phyloP scores from a whole-genome alignment of 129 eudicot species.

The Flaveria ramosissima region DNA sequence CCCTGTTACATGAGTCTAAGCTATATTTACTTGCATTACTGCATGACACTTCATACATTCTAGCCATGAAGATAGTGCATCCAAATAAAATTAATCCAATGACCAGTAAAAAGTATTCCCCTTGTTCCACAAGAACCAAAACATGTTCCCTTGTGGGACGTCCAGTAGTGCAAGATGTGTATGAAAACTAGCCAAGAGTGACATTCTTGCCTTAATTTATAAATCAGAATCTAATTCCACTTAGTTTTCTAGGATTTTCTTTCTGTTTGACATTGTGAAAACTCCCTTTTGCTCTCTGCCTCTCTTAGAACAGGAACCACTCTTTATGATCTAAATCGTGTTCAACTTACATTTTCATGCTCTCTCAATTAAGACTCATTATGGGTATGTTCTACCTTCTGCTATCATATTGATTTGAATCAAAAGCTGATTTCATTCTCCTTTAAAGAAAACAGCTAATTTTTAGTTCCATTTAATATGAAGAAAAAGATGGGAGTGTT shows the following conservation, averaged over 20 bases:
- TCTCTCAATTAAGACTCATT: background rate
- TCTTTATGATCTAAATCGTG: slow-evolving; percentile 8
- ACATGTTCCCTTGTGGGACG: slow-evolving; percentile 12
- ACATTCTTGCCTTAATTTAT: background rate
- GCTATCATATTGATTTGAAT: background rate
- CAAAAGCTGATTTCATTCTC: background rate
- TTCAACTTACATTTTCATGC: slow-evolving; percentile 22
- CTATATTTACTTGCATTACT: slow-evolving; percentile 18
- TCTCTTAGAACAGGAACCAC: background rate
- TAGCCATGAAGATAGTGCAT: background rate
- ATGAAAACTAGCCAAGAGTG: background rate
- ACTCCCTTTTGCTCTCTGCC: background rate
- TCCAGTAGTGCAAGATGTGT: slow-evolving; percentile 9
- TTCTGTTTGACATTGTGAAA: slow-evolving; percentile 12
- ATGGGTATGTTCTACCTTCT: background rate
- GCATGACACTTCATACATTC: slow-evolving; percentile 8
- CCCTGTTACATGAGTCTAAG: slow-evolving; percentile 13
- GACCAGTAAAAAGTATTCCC: background rate
- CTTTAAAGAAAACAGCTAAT: background rate
- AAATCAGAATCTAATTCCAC: background rate
- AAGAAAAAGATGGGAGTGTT: background rate
- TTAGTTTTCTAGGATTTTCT: slow-evolving; percentile 12
- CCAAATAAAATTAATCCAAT: background rate
- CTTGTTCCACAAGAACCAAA: background rate
- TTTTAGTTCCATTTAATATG: background rate